Evolutionary conservation across 2,329 filamentous ascomycete species (phyloP), one percentile per base, ranked within the genome.

Genomic region (Metarhizium sp.): DNA sequence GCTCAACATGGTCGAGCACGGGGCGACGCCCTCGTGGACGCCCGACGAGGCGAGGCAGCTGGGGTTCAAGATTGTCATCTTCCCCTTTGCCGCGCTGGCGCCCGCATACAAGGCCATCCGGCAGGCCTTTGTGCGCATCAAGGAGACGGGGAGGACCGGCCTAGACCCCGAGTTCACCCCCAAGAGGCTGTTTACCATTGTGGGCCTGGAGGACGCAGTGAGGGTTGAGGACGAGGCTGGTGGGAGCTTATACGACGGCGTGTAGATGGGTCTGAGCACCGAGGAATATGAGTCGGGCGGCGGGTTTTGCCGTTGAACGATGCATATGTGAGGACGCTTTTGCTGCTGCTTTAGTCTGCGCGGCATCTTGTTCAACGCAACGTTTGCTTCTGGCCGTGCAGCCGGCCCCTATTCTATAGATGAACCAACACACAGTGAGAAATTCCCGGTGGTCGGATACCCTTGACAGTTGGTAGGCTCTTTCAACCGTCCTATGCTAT

Each of bases 21-120:
- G 81, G 2, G 74, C 76, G 29, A 80, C 78, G 29, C 82, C 82
- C 0, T 70, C 77, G 30, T 76, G 80, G 52, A 75, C 73, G 1
- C 75, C 75, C 2, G 66, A 75, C 0, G 77, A 84, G 60, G 81
- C 80, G 7, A 72, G 72, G 57, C 70, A 76, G 45, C 71, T 83
- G 61, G 82, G 82, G 0, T 85, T 80, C 66, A 73, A 75, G 57
- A 73, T 85, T 55, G 78, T 82, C 50, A 85, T 85, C 55, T 81
- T 79, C 62, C 79, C 80, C 4, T 75, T 75, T 51, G 67, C 74
- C 7, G 71, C 75, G 0, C 65, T 82, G 45, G 77, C 71, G 13
- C 75, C 78, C 5, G 77, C 74, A 0, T 75, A 75, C 53, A 58
- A 66, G 8, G 74, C 72, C 5, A 73, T 78, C 16, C 66, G 64